Conservation (phyloP, 306 rosid genomes). For the Lathyrus tuberosus region DNA sequence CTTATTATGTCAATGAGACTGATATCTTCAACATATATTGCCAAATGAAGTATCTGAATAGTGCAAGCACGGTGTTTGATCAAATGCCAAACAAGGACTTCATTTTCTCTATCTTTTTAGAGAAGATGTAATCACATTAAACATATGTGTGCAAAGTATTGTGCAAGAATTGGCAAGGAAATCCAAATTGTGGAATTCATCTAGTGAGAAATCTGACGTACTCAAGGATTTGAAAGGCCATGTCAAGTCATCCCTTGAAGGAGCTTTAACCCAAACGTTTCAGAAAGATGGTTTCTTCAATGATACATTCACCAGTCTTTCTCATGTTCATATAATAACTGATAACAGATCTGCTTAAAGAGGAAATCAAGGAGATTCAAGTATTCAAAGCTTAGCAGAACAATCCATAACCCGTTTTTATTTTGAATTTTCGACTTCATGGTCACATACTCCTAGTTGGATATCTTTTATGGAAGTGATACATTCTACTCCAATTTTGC, state of each 20-base stretch:
- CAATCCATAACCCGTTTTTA: conserved; percentile 91
- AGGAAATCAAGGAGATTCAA: conserved; percentile 76
- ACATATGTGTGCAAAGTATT: too few relatives aligned
- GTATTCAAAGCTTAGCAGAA: conserved; percentile 96
- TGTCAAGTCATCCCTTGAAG: conserved; percentile 85
- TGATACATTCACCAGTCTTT: conserved; percentile 91
- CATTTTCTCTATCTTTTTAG: too few relatives aligned
- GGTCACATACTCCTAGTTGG: conserved; percentile 99
- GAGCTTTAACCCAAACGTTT: conserved; percentile 77
- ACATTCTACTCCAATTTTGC: conserved; percentile 91
- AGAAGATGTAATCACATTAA: too few relatives aligned
- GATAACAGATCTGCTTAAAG: conserved; percentile 77
- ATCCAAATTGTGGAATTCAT: too few relatives aligned
- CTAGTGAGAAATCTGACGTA: conserved; percentile 48
- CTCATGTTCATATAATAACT: conserved; percentile 87
- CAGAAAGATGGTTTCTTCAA: conserved; percentile 91
- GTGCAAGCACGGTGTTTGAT: too few relatives aligned
- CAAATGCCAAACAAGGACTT: too few relatives aligned
- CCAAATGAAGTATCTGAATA: too few relatives aligned
- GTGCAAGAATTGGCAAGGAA: too few relatives aligned
- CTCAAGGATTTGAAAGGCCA: conserved; percentile 53
- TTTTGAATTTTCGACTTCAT: conserved; percentile 92
- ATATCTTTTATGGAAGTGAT: conserved; percentile 81
- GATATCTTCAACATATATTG: too few relatives aligned
- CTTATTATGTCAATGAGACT: too few relatives aligned